Base-by-base conservation (phyloP, 2,329 filamentous ascomycete genomes). In the Trichoderma sp. region DNA sequence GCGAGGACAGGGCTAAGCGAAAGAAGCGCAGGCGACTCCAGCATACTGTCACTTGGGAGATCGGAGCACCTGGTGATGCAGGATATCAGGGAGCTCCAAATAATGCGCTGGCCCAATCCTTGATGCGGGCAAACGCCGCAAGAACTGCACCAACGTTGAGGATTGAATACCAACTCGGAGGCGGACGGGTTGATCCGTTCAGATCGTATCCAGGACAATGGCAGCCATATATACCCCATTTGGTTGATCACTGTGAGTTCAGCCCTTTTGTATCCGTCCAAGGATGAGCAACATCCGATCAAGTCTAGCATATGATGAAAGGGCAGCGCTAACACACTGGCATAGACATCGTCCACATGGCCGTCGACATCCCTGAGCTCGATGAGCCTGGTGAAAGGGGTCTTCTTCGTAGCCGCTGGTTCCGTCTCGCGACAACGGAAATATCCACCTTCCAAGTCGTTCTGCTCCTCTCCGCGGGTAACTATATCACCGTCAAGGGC, bases 281-380 rank as follows among this genome's bases (percentile, higher is more conserved):
- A 12, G 3, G 6, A 29, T 13, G 32, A 12, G 7, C n/a, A 59
- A 59, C 4, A 15, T 9, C 15, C 22, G 1, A n/a, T 29, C 25
- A 8, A 32, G 4, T 13, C 32, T 7, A 8, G 27, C 27, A 45
- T n/a, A 37, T 9, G 10, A 22, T 10, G 22, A 35, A 53, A n/a
- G 45, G 25, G 9, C 8, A 29, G 8, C 25, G 35, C 57, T 64
- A 59, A 68, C 22, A 22, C 59, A 19, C 17, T 39, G n/a, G 70
- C 5, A 12, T 45, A 73, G 74, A 70, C 66, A 70, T 76, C 22
- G 59, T 74, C 17, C 73, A 76, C 60, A 75, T 76, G 74, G 75
- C 73, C 35, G 67, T 72, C 2, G 74, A 76, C 64, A 76, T 76
- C 42, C 71, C 74, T 17, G 74, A 75, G 61, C 70, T 76, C 5